phyloP scores from a whole-genome alignment of 78 protist species.

The Dictyostelium intermedium region DNA sequence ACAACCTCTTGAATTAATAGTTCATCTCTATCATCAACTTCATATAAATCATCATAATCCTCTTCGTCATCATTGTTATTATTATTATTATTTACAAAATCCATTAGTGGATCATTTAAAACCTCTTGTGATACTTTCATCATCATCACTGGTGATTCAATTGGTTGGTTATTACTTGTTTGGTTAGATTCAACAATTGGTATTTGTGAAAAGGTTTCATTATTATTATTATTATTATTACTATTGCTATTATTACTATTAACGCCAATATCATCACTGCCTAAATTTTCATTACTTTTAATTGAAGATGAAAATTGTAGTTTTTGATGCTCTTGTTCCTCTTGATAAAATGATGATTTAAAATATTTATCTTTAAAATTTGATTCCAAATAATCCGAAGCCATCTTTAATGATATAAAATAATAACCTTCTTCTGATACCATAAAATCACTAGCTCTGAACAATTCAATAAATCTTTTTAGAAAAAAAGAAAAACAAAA shows the following conservation, averaged over 20 bases:
- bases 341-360: neutral
- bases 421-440: constrained; percentile 43
- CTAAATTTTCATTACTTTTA: neutral
- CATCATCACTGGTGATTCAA: neutral
- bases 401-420: constrained; percentile 19
- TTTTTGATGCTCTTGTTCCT: neutral
- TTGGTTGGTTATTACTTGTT: neutral
- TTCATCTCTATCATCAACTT: constrained; percentile 22
- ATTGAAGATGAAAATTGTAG: neutral
- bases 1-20: constrained; percentile 9
- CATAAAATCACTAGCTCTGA: constrained; percentile 38
- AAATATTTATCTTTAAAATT: constrained; percentile 1
- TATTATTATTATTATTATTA: neutral
- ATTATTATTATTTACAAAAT: neutral
- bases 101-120: neutral
- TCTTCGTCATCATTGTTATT: neutral
- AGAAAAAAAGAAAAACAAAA: too few relatives aligned
- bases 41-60: neutral
- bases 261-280: too few relatives aligned
- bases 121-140: neutral
- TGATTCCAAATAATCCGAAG: constrained; percentile 12
- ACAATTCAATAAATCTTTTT: constrained; percentile 64
- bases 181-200: neutral
- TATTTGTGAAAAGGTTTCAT: neutral
- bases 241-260: neutral